Base-by-base conservation (phyloP, 2,329 filamentous ascomycete genomes). In the Aspergillus oerlinghausenensis region DNA sequence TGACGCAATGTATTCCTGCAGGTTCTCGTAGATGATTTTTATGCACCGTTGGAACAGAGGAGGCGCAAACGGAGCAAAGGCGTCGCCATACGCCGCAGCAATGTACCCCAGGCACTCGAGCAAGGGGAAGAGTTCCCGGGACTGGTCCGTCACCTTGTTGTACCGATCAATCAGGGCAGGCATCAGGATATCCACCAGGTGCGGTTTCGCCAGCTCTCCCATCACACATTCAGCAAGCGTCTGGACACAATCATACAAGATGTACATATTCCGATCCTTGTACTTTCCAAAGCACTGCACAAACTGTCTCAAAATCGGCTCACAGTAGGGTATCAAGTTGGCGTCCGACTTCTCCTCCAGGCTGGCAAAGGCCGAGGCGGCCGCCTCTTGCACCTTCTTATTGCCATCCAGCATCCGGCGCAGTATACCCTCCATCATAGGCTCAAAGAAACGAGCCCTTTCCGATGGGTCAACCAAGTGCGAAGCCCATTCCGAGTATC, bases 181-280 rank as follows among this genome's bases (percentile, higher is more conserved):
- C 93, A 99, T 97, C 57, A 99, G 82, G 64, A 91, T 82, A 60
- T 88, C 84, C 43, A 92, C 86, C n/a, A 96, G 83, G 52, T 92
- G 84, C 6, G 88, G 88, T 59, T 85, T 82, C n/a, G 91, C 88
- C 62, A 99, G 80, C 35, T 88, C 85, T 6, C 88, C 86, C 10
- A 91, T 92, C 54, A 97, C 88, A 68, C 91, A 88, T 73, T 99
- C 94, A 3, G 94, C 94, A 56, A 99, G 80, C 0, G 94, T 99
- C 77, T 99, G 94, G 35, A 99, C 90, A 73, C 94, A 97, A 76
- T 99, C 94, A 77, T 99, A 99, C 35, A 99, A 84, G 54, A 97
- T 95, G 78, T 95, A 97, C 86, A 97, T 97, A 78, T 99, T 99
- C 68, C 91, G 88, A 75, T 97, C 93, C 81, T 99, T 97, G 84